phyloP scores from a whole-genome alignment of 1,139 yeast genomes.

The Saccharomyces pastorianus region DNA sequence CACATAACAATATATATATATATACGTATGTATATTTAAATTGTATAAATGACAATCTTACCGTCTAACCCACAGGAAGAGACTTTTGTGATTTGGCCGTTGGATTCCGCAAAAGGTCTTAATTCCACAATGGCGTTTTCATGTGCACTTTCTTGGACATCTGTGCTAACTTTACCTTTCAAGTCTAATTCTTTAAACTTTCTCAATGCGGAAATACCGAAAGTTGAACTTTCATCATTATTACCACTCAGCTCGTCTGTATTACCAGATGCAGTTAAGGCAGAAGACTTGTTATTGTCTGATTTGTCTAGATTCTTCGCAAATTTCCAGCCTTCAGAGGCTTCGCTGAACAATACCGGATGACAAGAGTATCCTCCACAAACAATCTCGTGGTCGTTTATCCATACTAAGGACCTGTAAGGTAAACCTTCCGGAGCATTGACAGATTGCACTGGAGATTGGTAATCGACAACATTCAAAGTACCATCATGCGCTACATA shows the following conservation, averaged over 20 bases:
- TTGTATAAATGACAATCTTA: constrained; percentile 59
- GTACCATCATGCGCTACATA: constrained; percentile 76
- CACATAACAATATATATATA: constrained; percentile 1
- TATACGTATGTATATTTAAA: constrained; percentile 5
- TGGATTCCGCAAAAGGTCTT: constrained; percentile 36
- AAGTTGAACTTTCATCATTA: constrained; percentile 51
- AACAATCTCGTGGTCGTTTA: constrained; percentile 55
- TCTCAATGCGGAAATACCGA: constrained; percentile 74
- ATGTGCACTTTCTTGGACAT: constrained; percentile 62
- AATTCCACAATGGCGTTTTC: constrained; percentile 81
- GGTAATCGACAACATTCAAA: constrained; percentile 48
- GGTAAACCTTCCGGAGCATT: constrained; percentile 76
- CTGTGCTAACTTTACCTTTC: constrained; percentile 66
- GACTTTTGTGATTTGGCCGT: constrained; percentile 43
- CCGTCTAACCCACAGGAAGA: constrained; percentile 85
- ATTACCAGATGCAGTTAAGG: constrained; percentile 31
- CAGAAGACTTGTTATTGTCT: constrained; percentile 12
- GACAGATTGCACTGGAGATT: constrained; percentile 51
- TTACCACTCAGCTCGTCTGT: constrained; percentile 40
- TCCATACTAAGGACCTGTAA: constrained; percentile 66
- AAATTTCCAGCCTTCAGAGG: constrained; percentile 59
- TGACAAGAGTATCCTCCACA: constrained; percentile 94
- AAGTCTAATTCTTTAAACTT: constrained; percentile 95
- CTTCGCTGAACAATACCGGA: constrained; percentile 76
- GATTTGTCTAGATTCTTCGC: constrained; percentile 56